Evolutionary conservation across 305 asterid species (phyloP).

Genomic region (Solanum aculeatissimum): DNA sequence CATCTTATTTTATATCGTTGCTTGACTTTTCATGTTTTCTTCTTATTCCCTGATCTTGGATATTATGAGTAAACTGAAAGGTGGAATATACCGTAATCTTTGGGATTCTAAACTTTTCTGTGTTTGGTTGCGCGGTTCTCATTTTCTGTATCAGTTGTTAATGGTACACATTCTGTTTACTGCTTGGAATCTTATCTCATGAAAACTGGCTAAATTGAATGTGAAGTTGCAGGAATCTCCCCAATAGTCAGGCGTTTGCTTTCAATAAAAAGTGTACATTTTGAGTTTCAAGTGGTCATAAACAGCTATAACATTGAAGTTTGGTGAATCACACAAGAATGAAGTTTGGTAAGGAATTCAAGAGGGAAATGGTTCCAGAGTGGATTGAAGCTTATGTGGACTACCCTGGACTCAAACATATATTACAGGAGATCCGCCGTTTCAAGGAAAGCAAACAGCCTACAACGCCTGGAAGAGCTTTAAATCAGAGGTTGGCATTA

Average conservation of each 20-base stretch:
- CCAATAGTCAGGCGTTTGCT: background rate
- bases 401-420: constrained; percentile 62
- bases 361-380: constrained; percentile 65
- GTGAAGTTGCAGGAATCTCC: background rate
- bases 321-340: constrained; percentile 8
- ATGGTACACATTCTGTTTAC: background rate
- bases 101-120: background rate
- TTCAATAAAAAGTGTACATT: background rate
- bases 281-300: background rate
- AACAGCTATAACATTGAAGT: background rate
- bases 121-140: background rate
- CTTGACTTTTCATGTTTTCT: background rate
- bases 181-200: background rate
- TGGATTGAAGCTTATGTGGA: constrained; percentile 86
- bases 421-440: constrained; percentile 31
- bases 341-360: constrained; percentile 75
- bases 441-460: constrained; percentile 22
- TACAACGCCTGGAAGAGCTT: constrained; percentile 13
- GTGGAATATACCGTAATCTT: background rate
- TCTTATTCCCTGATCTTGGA: background rate
- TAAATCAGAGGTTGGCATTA: constrained; percentile 19
- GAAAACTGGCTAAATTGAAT: background rate
- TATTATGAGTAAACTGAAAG: background rate
- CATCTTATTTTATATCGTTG: background rate
- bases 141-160: background rate